Percentiles rank a stretch among this genome's conserved stretches.
phyloP scores from a whole-genome alignment of 2,329 filamentous ascomycete species.

The Exophiala bonariae region DNA sequence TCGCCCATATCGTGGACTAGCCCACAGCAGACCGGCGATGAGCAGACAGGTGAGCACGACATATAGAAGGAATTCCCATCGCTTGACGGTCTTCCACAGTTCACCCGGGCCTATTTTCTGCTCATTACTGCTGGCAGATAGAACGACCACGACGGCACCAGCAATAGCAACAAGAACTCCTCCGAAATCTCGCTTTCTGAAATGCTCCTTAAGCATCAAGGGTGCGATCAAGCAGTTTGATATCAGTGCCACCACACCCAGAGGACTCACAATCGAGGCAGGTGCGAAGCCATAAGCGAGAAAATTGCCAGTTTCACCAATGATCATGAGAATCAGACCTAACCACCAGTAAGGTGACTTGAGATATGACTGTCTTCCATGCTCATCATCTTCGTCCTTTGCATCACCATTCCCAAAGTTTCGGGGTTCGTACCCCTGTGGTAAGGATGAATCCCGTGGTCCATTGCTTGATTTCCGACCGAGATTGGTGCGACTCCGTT shows the following conservation, averaged over 20 bases:
- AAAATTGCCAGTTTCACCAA: constrained; percentile 95
- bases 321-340: constrained; percentile 86
- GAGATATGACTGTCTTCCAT: constrained; percentile 71
- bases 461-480: constrained; percentile 7
- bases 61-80: constrained; percentile 88
- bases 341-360: constrained; percentile 95
- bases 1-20: constrained; percentile 79
- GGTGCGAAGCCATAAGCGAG: constrained; percentile 96
- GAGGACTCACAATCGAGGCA: constrained; percentile 91
- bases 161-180: constrained; percentile 84
- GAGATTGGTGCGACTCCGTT: constrained; percentile 16
- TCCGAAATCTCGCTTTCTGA: constrained; percentile 79
- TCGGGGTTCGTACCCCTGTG: neutral
- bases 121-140: constrained; percentile 86
- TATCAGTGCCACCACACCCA: constrained; percentile 94
- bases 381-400: constrained; percentile 37
- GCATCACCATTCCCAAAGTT: constrained; percentile 7
- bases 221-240: constrained; percentile 97
- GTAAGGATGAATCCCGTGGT: constrained; percentile 1
- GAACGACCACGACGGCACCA: constrained; percentile 87
- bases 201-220: constrained; percentile 86
- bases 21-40: constrained; percentile 76
- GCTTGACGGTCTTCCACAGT: constrained; percentile 85
- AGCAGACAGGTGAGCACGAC: constrained; percentile 71
- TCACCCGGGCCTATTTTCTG: constrained; percentile 87